Evolutionary conservation across 1,284 basidiomycete species (phyloP).

Genomic region (Ceratobasidium sp.): DNA sequence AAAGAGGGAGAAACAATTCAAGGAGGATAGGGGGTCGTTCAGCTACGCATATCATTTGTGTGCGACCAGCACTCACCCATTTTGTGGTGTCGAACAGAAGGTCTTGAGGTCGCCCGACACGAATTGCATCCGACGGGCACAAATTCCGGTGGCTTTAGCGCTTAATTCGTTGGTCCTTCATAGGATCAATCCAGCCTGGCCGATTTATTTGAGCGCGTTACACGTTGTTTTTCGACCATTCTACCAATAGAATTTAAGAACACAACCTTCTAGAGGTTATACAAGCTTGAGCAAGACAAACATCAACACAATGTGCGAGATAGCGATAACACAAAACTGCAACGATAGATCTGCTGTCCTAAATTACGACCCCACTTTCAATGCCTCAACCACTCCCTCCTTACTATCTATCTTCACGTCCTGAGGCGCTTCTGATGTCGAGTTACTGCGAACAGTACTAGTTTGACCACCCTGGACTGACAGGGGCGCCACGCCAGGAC

Average conservation of each 20-base stretch:
- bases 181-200: conserved; percentile 17
- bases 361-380: conserved; percentile 5
- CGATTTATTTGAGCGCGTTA: not conserved
- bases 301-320: not conserved
- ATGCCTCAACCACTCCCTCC: conserved; percentile 1
- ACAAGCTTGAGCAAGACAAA: conserved; percentile 1
- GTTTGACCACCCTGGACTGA: not conserved
- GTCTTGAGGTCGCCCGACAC: conserved; percentile 31
- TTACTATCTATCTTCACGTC: conserved; percentile 20
- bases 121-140: conserved; percentile 24
- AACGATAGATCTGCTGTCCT: not conserved
- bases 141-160: conserved; percentile 28
- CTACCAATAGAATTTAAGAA: not conserved
- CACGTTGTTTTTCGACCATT: not conserved
- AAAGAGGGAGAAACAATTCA: not conserved
- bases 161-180: conserved; percentile 9
- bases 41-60: not conserved
- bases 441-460: not conserved
- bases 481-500: not conserved
- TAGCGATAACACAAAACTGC: not conserved
- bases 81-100: conserved; percentile 39
- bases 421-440: not conserved
- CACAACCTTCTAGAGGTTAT: not conserved
- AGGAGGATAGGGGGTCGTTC: not conserved
- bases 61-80: conserved; percentile 34